Evolutionary conservation across 1,284 basidiomycete species (phyloP).

Genomic region (Thelephora terrestris): DNA sequence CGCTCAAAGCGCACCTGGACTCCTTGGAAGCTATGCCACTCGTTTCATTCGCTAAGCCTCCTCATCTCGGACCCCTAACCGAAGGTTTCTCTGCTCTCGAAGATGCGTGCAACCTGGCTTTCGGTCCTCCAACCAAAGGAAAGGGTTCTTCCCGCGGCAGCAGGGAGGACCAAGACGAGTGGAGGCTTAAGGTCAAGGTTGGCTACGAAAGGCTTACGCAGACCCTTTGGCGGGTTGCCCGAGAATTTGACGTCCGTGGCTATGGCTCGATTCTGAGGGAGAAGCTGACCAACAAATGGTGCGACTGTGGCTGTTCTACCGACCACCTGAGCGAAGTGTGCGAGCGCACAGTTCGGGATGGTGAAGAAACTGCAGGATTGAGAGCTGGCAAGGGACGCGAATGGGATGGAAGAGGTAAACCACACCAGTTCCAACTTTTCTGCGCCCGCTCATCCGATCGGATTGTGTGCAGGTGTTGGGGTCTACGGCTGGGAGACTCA

Average conservation of each 20-base stretch:
- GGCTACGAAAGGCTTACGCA: constrained; percentile 53
- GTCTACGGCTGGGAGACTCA: constrained; percentile 58
- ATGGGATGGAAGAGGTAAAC: constrained; percentile 55
- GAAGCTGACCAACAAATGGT: constrained; percentile 62
- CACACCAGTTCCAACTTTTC: background rate
- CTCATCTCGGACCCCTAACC: constrained; percentile 44
- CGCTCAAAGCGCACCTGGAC: constrained; percentile 49
- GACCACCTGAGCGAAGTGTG: constrained; percentile 66
- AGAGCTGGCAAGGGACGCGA: constrained; percentile 53
- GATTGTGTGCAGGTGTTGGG: constrained; percentile 31
- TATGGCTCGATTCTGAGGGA: constrained; percentile 59
- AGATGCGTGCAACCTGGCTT: constrained; percentile 36
- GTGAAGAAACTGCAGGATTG: constrained; percentile 45
- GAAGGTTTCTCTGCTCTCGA: constrained; percentile 50
- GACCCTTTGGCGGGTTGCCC: constrained; percentile 54
- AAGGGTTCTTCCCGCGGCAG: constrained; percentile 13
- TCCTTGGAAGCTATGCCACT: constrained; percentile 44
- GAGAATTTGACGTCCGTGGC: constrained; percentile 59
- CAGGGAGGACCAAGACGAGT: constrained; percentile 39
- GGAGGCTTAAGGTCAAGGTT: constrained; percentile 43
- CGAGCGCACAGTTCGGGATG: constrained; percentile 56
- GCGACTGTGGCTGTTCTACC: constrained; percentile 66
- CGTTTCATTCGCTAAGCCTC: constrained; percentile 48
- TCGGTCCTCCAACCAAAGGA: constrained; percentile 22
- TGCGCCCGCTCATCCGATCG: background rate